A percentile compares a stretch with the other conserved stretches of the same genome.
These are phyloP conservation scores for Furcasterigmium sp. DNA, from an alignment of 2,329 filamentous ascomycete species.

Conservation along the genomic window DNA sequence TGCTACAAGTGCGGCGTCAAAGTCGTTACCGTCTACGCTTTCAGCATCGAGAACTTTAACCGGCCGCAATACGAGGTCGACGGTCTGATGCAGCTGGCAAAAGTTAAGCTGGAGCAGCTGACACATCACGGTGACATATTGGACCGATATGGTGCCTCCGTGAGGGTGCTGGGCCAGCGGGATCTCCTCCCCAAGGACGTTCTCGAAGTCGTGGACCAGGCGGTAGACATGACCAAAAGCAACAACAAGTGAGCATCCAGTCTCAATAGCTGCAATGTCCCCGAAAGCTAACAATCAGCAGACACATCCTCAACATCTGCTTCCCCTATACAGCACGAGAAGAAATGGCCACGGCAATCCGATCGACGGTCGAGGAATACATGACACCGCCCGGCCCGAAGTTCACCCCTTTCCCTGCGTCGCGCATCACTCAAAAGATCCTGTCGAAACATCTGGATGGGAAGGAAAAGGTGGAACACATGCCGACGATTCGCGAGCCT, in stretches of 20 bases:
- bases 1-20: constrained; percentile 98
- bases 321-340: constrained; percentile 96
- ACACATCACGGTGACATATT: constrained; percentile 89
- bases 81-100: constrained; percentile 95
- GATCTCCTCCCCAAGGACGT: constrained; percentile 84
- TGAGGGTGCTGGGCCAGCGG: constrained; percentile 80
- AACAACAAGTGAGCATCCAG: constrained; percentile 63
- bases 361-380: constrained; percentile 82
- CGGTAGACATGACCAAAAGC: constrained; percentile 78
- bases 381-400: constrained; percentile 63
- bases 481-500: constrained; percentile 44
- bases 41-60: constrained; percentile 99
- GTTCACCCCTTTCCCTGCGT: constrained; percentile 77
- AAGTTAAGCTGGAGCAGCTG: constrained; percentile 87
- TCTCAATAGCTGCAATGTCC: not conserved
- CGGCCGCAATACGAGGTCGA: constrained; percentile 94
- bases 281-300: constrained; percentile 17
- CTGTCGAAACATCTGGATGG: constrained; percentile 57
- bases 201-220: constrained; percentile 78
- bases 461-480: constrained; percentile 26
- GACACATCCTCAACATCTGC: constrained; percentile 77
- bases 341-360: constrained; percentile 88
- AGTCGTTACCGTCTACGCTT: constrained; percentile 95
- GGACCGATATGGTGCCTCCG: constrained; percentile 83
- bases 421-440: constrained; percentile 81